Evolutionary conservation across 2,329 filamentous ascomycete species (phyloP).

Genomic region (Neospermospora avenae): DNA sequence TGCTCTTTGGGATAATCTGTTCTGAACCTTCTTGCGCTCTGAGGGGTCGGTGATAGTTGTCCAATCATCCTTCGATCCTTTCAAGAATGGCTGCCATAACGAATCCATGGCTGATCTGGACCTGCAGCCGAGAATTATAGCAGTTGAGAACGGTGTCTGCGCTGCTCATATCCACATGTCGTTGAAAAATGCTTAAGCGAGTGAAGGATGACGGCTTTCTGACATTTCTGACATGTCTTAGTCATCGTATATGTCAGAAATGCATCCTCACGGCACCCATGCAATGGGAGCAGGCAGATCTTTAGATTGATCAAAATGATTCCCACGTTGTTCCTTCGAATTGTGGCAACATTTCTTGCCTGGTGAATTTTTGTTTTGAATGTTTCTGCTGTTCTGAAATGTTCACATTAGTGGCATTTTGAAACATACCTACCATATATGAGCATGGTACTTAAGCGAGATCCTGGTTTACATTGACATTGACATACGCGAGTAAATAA

Average conservation of each 20-base stretch:
- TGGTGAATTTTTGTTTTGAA: too few species aligned
- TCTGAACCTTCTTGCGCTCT: slow-evolving; percentile 30
- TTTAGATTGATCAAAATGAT: neutral
- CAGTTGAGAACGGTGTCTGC: neutral
- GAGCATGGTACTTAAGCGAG: too few species aligned
- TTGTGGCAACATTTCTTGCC: too few species aligned
- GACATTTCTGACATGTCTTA: neutral
- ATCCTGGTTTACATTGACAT: too few species aligned
- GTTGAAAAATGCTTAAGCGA: neutral
- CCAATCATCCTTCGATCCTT: slow-evolving; percentile 34
- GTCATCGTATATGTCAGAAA: neutral
- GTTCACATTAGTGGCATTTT: too few species aligned
- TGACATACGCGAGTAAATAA: too few species aligned
- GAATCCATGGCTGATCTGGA: slow-evolving; percentile 12
- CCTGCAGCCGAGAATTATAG: neutral
- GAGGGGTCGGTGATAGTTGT: slow-evolving; percentile 33
- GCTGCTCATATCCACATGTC: neutral
- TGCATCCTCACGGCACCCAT: neutral
- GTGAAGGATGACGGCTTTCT: neutral
- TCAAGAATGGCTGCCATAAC: slow-evolving; percentile 22
- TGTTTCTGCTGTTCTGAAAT: too few species aligned
- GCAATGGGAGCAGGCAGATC: neutral
- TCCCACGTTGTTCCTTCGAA: too few species aligned
- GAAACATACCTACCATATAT: too few species aligned
- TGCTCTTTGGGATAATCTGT: slow-evolving; percentile 30